phyloP scores from a whole-genome alignment of 2,329 filamentous ascomycete species.

The Aspergillus tanneri region DNA sequence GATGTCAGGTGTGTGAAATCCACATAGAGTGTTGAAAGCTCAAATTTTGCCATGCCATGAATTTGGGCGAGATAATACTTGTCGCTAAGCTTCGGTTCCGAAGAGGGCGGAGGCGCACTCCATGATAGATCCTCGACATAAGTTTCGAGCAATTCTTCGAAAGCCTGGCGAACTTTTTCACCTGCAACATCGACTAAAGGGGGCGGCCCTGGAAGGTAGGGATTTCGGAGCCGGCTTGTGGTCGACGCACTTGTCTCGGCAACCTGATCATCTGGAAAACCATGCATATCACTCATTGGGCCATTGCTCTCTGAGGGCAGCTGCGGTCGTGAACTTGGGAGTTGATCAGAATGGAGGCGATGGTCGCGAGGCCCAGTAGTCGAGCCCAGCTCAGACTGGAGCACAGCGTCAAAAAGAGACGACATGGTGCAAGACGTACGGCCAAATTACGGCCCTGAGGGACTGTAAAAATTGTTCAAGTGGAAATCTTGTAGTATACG shows the following conservation, averaged over 20 bases:
- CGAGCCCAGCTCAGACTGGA: slow-evolving; percentile 44
- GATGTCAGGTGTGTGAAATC: slow-evolving; percentile 74
- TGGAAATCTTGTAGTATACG: too few species aligned
- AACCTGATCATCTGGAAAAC: slow-evolving; percentile 62
- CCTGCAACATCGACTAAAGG: slow-evolving; percentile 61
- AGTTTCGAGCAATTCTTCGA: slow-evolving; percentile 64
- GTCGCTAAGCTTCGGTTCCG: slow-evolving; percentile 57
- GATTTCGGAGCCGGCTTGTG: slow-evolving; percentile 49
- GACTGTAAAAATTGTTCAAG: too few species aligned
- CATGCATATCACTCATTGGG: slow-evolving; percentile 57
- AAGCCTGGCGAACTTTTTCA: slow-evolving; percentile 61
- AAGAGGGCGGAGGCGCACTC: slow-evolving; percentile 52
- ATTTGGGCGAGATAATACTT: slow-evolving; percentile 69
- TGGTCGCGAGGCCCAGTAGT: slow-evolving; percentile 31
- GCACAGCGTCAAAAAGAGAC: slow-evolving; percentile 42
- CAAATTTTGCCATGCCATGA: slow-evolving; percentile 60
- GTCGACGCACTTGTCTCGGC: slow-evolving; percentile 55
- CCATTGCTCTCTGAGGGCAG: slow-evolving; percentile 52
- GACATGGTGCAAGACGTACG: slow-evolving; percentile 35
- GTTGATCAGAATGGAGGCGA: slow-evolving; percentile 39
- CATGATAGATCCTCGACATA: slow-evolving; percentile 58
- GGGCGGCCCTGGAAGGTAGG: slow-evolving; percentile 54
- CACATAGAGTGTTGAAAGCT: slow-evolving; percentile 65
- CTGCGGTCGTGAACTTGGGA: slow-evolving; percentile 56
- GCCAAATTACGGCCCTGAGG: background rate